Evolutionary conservation across 148 eudicot genomes (phyloP), one percentile per base, ranked within the genome.

Genomic region (Fagopyrum homotropicum): DNA sequence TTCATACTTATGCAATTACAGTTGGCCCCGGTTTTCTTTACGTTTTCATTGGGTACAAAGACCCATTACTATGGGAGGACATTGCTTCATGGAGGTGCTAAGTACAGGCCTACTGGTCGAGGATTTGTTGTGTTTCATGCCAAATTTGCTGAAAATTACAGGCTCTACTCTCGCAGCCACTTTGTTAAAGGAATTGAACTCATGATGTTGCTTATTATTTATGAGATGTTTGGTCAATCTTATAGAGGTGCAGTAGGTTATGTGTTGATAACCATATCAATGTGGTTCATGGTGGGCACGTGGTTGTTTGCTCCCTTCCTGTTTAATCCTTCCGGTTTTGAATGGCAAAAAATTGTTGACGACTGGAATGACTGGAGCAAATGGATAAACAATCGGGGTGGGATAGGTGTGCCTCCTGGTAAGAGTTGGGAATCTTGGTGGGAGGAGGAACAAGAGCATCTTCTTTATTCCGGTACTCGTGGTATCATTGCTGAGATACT

Each of bases 371-470:
- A 75, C 61, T 75, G 64, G 69, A 45, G 43, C 43, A 75, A 75
- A 48, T 75, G 77, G 77, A 75, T 61, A 29, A 55, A 63, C 52
- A 45, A 59, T 14, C 77, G 71, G 1, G 77, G 77, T 48, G 77
- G 77, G 29, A 72, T 72, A 7, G 70, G 77, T 4, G 71, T 75
- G 11, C 55, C 22, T 7, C 50, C 69, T 9, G 77, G 45, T 1
- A 60, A 75, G 77, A 75, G 77, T 29, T 75, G 77, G 77, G 77
- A 75, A 61, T 60, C 70, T 40, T 75, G 77, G 77, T 75, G 77
- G 77, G 29, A 51, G 11, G 77, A 75, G 71, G 77, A 75, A 47
- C 77, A 75, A 75, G 77, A 45, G 12, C 77, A 75, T 75, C 54
- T 75, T 9, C 46, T 45, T 14, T 26, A 48, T 44, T 45, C 77